Conservation (phyloP, 345 rosid genomes). For the Brassica rapa region DNA sequence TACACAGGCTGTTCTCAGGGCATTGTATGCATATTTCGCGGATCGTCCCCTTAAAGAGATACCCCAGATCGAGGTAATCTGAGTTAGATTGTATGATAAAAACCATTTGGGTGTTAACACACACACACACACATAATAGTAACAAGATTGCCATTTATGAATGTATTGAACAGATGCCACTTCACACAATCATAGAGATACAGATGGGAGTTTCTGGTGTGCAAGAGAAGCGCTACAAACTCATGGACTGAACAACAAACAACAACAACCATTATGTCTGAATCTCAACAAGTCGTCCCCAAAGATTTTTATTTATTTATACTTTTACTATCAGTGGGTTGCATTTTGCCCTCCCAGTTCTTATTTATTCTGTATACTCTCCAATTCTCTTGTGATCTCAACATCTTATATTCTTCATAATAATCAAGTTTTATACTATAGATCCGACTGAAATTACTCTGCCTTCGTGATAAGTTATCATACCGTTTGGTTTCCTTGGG, state of each 20-base stretch:
- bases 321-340: neutral
- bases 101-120: neutral
- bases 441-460: neutral
- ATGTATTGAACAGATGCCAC: slow-evolving; percentile 70
- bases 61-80: slow-evolving; percentile 90
- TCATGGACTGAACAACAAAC: slow-evolving; percentile 69
- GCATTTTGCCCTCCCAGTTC: slow-evolving; percentile 9
- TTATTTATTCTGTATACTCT: neutral
- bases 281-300: neutral
- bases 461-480: neutral
- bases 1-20: slow-evolving; percentile 91
- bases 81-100: neutral
- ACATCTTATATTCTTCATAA: slow-evolving; percentile 7
- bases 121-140: neutral
- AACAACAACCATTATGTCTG: neutral
- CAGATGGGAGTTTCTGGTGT: slow-evolving; percentile 99
- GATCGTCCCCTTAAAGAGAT: slow-evolving; percentile 96
- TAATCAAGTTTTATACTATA: slow-evolving; percentile 3
- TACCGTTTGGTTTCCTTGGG: too few relatives aligned
- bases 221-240: slow-evolving; percentile 97
- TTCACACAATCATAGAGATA: slow-evolving; percentile 97
- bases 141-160: neutral
- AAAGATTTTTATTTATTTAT: neutral
- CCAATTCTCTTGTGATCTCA: slow-evolving; percentile 6
- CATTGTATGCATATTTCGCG: slow-evolving; percentile 93